These are phyloP conservation scores for Heliosperma pusillum DNA, from an alignment of 148 eudicot species.

Conservation along the genomic window DNA sequence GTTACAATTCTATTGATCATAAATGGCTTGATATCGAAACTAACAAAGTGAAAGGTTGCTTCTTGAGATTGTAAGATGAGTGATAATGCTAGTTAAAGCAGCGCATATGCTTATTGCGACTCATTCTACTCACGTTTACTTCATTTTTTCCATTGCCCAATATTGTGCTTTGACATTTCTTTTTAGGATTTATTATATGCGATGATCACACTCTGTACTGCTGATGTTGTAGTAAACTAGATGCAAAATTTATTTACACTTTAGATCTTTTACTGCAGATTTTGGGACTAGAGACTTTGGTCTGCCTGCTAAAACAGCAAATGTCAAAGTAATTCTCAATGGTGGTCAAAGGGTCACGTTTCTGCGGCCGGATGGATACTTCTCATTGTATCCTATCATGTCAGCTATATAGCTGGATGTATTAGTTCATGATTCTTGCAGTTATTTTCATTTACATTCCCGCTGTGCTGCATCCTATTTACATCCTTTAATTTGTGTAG, in stretches of 20 bases:
- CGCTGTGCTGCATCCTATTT: background rate
- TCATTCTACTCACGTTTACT: background rate
- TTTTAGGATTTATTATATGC: background rate
- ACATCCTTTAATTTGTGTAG: background rate
- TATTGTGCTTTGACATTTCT: background rate
- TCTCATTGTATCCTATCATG: conserved; percentile 93
- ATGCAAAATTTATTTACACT: conserved; percentile 3
- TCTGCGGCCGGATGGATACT: conserved; percentile 91
- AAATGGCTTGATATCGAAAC: background rate
- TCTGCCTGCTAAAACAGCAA: conserved; percentile 59
- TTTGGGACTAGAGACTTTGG: conserved; percentile 50
- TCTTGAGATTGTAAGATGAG: background rate
- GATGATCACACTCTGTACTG: background rate
- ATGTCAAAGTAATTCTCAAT: conserved; percentile 75
- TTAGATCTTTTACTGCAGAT: conserved; percentile 32
- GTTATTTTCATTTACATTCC: background rate
- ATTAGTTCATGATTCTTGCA: background rate
- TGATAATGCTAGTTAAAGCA: background rate
- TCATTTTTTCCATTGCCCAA: background rate
- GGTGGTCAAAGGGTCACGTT: conserved; percentile 87
- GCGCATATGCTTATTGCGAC: background rate
- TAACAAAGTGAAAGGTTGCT: background rate
- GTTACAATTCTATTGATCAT: background rate
- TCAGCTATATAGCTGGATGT: background rate
- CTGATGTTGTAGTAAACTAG: background rate